Base-by-base conservation (phyloP, 1,139 yeast species). In the Eremothecium gossypii region DNA sequence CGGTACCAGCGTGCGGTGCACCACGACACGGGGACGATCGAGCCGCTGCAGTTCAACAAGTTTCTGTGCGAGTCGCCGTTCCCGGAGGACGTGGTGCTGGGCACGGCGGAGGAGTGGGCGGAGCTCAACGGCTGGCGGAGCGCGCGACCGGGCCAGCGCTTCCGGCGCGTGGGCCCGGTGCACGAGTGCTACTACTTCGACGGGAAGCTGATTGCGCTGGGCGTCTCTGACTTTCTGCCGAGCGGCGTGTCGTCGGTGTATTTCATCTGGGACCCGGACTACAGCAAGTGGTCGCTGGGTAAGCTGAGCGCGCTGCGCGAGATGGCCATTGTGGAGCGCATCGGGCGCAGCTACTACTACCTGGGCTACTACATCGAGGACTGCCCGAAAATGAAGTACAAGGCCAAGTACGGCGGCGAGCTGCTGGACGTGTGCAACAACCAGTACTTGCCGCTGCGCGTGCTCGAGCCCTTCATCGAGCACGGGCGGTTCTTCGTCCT, bases 241-340 rank as follows among this genome's bases (percentile, higher is more conserved):
- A 62, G 76, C 12, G 83, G 89, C 0, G 61, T 89, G 0, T 85
- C 95, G 0, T 80, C 95, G 0, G 91, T 89, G 1, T 89, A 87
- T 56, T 83, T 87, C 54, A 77, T 87, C 12, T 86, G 94, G 85
- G 93, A 87, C 56, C 94, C 95, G 0, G 89, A 78, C 46, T 81
- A 71, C 58, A 77, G 80, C 2, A 70, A 76, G 44, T 64, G 81
- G 48, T 81, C 87, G 0, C 61, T 87, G 32, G 97, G 97, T 0
- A 83, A 85, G 27, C 59, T 87, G 2, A 78, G 89, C 44, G 93
- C 86, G 0, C 54, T 86, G 28, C 63, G 84, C 32, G 97, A 89
- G 54, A 65, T 85, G 39, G 69, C 76, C 4, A 60, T 84, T 30
- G 49, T 68, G 2, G 38, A 53, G 4, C 58, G 61, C 28, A 53